Evolutionary conservation across 1,284 basidiomycete species (phyloP).

Genomic region (Heterobasidion annosum): DNA sequence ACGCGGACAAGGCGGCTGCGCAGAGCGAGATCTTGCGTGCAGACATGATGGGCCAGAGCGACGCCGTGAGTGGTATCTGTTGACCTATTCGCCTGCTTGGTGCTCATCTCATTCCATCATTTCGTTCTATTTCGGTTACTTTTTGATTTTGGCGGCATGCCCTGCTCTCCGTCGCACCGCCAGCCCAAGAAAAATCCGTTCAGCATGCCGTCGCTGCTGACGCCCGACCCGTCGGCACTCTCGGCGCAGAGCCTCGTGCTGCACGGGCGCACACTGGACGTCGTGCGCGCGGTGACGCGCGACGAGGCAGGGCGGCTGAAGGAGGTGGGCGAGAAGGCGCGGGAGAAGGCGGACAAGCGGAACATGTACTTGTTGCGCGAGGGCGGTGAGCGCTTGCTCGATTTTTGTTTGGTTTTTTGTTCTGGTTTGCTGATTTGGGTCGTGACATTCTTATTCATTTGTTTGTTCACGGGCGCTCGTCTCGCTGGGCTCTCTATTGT

Average conservation of each 20-base stretch:
- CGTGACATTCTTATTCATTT: not conserved
- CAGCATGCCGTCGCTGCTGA: slow-evolving; percentile 72
- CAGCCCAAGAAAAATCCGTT: slow-evolving; percentile 76
- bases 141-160: too few species aligned
- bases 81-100: not conserved
- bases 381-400: slow-evolving; percentile 54
- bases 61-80: slow-evolving; percentile 19
- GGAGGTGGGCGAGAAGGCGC: slow-evolving; percentile 75
- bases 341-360: slow-evolving; percentile 91
- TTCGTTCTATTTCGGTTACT: too few species aligned
- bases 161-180: not conserved
- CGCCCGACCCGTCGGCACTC: slow-evolving; percentile 89
- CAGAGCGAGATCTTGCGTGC: slow-evolving; percentile 70
- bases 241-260: slow-evolving; percentile 80
- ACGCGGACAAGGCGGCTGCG: slow-evolving; percentile 80
- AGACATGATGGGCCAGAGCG: slow-evolving; percentile 44
- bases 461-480: not conserved
- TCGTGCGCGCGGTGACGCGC: slow-evolving; percentile 85
- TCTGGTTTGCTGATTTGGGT: too few species aligned
- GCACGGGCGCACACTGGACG: slow-evolving; percentile 89
- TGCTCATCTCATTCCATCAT: not conserved
- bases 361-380: slow-evolving; percentile 95
- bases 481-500: not conserved
- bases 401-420: too few species aligned
- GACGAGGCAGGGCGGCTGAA: slow-evolving; percentile 83